These are phyloP conservation scores for Omphalea diandra DNA, from an alignment of 441 rosid genomes.

Conservation along the genomic window DNA sequence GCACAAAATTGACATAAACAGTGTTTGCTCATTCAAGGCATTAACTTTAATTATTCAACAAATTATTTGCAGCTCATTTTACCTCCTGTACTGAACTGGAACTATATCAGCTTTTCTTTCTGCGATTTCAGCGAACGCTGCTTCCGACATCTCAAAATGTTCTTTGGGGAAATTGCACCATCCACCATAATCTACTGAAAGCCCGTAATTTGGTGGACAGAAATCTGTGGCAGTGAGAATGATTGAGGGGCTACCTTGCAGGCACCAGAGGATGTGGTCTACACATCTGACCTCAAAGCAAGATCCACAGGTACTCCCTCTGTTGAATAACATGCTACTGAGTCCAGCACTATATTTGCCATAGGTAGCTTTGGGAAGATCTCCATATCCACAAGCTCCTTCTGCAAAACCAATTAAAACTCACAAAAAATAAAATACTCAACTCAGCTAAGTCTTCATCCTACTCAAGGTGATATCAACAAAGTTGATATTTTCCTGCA, in stretches of 20 bases:
- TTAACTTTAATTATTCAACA: not conserved
- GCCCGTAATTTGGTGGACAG: conserved; percentile 88
- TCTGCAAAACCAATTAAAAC: conserved; percentile 38
- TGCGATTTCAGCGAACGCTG: conserved; percentile 82
- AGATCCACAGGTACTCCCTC: conserved; percentile 85
- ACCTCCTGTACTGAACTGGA: conserved; percentile 79
- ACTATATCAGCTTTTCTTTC: conserved; percentile 61
- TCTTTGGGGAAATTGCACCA: conserved; percentile 92
- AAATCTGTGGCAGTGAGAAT: conserved; percentile 89
- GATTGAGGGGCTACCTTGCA: conserved; percentile 78
- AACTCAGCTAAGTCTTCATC: not conserved
- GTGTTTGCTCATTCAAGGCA: not conserved
- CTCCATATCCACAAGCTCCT: conserved; percentile 95
- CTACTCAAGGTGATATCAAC: not conserved
- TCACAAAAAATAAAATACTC: not conserved
- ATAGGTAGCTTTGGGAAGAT: conserved; percentile 63
- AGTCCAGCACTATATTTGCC: conserved; percentile 76
- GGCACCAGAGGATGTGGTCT: conserved; percentile 82
- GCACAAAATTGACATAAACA: conserved; percentile 17
- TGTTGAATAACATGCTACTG: conserved; percentile 71
- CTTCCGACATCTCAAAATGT: conserved; percentile 87
- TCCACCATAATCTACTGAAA: conserved; percentile 79
- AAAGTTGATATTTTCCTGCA: not conserved
- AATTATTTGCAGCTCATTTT: not conserved
- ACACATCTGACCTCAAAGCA: conserved; percentile 88